These are phyloP conservation scores for Pyrrhoderma lamaoense DNA, from an alignment of 1,284 basidiomycete genomes.

Conservation along the genomic window DNA sequence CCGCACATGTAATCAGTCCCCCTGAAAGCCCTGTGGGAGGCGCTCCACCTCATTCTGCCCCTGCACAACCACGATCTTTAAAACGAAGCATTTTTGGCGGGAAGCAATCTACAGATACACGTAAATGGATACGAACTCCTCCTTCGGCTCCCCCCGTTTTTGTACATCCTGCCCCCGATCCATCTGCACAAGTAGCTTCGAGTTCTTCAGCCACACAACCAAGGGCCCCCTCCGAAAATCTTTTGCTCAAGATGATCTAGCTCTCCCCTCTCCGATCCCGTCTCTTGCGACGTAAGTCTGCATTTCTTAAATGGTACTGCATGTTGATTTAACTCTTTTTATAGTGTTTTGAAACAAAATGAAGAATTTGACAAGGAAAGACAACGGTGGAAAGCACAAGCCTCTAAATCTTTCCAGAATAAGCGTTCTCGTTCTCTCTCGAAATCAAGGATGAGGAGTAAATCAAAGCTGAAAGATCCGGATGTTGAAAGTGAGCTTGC, in stretches of 20 bases:
- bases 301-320: conserved; percentile 1
- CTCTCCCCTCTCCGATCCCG: conserved; percentile 49
- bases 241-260: conserved; percentile 51
- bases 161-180: background rate
- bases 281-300: conserved; percentile 51
- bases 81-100: conserved; percentile 4
- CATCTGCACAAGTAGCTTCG: background rate
- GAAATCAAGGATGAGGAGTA: conserved; percentile 54
- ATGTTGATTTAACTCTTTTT: conserved; percentile 1
- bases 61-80: conserved; percentile 5
- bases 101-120: conserved; percentile 1
- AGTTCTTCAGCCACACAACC: conserved; percentile 20
- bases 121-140: conserved; percentile 1
- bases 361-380: conserved; percentile 53
- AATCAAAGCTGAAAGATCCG: conserved; percentile 30
- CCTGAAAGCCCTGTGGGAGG: conserved; percentile 37
- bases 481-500: conserved; percentile 16
- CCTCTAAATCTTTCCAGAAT: conserved; percentile 57
- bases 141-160: conserved; percentile 10
- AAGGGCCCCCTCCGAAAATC: conserved; percentile 31
- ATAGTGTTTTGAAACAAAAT: conserved; percentile 60
- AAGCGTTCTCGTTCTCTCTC: conserved; percentile 53
- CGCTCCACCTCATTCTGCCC: conserved; percentile 12
- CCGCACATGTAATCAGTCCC: conserved; percentile 40
- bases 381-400: conserved; percentile 55